Percentiles rank a stretch among this genome's conserved stretches.
phyloP scores from a whole-genome alignment of 192 early-diverging fungal species.

The Coemansia umbellata region DNA sequence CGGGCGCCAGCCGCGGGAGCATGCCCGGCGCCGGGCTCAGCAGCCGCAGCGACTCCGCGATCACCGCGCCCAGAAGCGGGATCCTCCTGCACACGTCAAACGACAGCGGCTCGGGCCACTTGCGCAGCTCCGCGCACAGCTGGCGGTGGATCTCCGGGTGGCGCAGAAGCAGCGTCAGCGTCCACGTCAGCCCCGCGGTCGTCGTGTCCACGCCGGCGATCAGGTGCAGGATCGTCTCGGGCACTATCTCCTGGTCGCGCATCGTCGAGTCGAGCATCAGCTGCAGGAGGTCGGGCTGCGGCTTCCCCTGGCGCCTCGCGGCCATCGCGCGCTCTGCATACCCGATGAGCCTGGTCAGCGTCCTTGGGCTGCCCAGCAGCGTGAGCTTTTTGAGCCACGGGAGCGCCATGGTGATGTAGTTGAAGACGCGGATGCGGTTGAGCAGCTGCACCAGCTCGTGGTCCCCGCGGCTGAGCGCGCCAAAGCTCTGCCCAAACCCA shows the following conservation, averaged over 20 bases:
- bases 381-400: slow-evolving; percentile 39
- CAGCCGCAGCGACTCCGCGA: slow-evolving; percentile 46
- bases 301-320: background rate
- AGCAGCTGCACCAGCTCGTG: slow-evolving; percentile 27
- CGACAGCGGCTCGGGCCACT: slow-evolving; percentile 16
- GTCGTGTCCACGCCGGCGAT: slow-evolving; percentile 51
- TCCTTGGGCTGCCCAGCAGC: slow-evolving; percentile 2
- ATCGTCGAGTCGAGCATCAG: slow-evolving; percentile 31
- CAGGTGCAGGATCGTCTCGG: slow-evolving; percentile 42
- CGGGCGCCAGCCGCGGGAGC: slow-evolving; percentile 30
- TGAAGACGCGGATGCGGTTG: slow-evolving; percentile 19
- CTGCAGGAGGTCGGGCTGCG: slow-evolving; percentile 22
- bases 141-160: slow-evolving; percentile 29
- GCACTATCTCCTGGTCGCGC: slow-evolving; percentile 34
- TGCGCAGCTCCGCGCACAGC: slow-evolving; percentile 26
- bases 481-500: slow-evolving; percentile 31
- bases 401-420: slow-evolving; percentile 31
- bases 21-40: slow-evolving; percentile 38
- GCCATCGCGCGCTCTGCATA: slow-evolving; percentile 25
- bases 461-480: slow-evolving; percentile 7
- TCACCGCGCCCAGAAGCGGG: slow-evolving; percentile 43
- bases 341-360: slow-evolving; percentile 4
- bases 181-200: slow-evolving; percentile 41
- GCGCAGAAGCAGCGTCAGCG: slow-evolving; percentile 31
- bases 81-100: slow-evolving; percentile 24